Conservation (phyloP, 345 rosid genomes). For the Balakata baccata region DNA sequence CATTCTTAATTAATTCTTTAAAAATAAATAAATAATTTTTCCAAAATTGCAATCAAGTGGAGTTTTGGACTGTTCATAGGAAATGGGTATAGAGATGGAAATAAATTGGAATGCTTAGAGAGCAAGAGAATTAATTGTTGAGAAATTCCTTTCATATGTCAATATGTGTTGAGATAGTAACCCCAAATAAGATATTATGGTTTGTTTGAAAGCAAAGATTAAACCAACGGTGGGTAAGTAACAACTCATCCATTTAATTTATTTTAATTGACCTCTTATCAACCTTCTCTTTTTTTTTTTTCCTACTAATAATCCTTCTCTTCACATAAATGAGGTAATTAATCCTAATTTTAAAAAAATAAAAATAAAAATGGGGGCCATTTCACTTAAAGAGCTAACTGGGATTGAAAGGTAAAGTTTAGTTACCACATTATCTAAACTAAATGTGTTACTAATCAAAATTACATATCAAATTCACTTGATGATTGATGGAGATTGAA, state of each 20-base stretch:
- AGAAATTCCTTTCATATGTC: constrained; percentile 42
- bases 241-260: constrained; percentile 2
- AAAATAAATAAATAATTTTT: neutral
- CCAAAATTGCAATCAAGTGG: neutral
- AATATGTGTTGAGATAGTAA: constrained; percentile 21
- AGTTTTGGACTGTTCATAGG: neutral
- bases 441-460: too few species aligned
- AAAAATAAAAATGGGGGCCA: too few species aligned
- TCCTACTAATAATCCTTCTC: too few species aligned
- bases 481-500: too few species aligned
- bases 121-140: constrained; percentile 38
- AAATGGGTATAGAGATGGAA: neutral
- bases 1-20: too few species aligned
- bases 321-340: too few species aligned
- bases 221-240: constrained; percentile 42
- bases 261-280: neutral
- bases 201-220: constrained; percentile 39
- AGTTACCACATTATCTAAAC: too few species aligned
- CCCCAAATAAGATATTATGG: constrained; percentile 14
- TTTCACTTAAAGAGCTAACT: too few species aligned
- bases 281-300: neutral
- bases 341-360: too few species aligned
- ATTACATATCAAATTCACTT: too few species aligned
- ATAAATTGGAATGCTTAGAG: constrained; percentile 25
- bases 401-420: too few species aligned